Base-by-base conservation (phyloP, 225 moss, liverwort and hornwort genomes). In the Polytrichum commune region DNA sequence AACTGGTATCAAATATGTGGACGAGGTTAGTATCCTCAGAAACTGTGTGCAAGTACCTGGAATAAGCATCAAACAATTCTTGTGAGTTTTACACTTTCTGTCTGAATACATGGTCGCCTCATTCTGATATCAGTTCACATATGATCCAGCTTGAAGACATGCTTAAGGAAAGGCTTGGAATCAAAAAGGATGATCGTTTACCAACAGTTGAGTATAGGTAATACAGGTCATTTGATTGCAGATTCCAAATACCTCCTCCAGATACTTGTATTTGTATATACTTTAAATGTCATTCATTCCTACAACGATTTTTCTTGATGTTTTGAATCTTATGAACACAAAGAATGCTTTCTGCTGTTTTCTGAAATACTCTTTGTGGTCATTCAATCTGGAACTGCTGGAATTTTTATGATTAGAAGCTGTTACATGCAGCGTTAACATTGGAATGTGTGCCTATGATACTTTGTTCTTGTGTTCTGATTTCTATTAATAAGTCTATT, bases 1-100 rank as follows among this genome's bases (percentile, higher is more conserved):
- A 69, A 90, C 93, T 63, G 92, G 91, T 68, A 86, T 98, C 61
- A 95, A 98, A 69, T 98, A 95, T 72, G 91, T 84, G 73, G 95
- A 98, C 67, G 92, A 98, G 95, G 95, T 97, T 74, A 29, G 79
- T 72, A 73, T 68, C 27, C 46, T 46, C 46, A 46, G 46, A 46
- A 46, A 13, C 46, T 46, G 46, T 46, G 46, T 46, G 13, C 38
- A 3, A 46, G 46, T 13, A 46, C 13, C 46, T 46, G 46, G 46
- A 46, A 46, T 46, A 46, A 46, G 46, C 46, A 46, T 46, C 13
- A 46, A 46, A 46, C 13, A 46, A 16, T 46, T 46, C 35, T 35
- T 35, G 35, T 9, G 35, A 35, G 35, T 35, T 9, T 35, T 35
- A 35, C 35, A 61, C 8, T 30, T 30, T 28, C 29, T 5, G 20